Conservation (phyloP, 2,329 filamentous ascomycete species). For the Mariannaea elegans region DNA sequence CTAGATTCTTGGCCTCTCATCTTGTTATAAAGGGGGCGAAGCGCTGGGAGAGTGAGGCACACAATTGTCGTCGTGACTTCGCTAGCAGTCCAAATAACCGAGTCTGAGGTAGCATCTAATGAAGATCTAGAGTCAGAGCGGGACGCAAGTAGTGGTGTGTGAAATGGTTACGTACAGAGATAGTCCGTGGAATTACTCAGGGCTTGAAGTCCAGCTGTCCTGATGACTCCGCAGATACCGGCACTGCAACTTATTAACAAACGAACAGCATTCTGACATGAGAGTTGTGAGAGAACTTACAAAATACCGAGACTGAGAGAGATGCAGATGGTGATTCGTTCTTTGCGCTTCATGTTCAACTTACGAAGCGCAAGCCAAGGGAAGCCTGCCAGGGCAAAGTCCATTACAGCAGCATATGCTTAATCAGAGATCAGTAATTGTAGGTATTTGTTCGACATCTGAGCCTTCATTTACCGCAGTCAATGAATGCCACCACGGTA, state of each 20-base stretch:
- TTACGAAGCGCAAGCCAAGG: constrained; percentile 21
- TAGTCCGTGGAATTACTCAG: constrained; percentile 23
- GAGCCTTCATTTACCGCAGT: constrained; percentile 7
- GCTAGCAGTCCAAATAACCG: constrained; percentile 26
- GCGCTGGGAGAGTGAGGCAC: constrained; percentile 20
- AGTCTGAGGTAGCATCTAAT: constrained; percentile 22
- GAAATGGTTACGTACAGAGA: constrained; percentile 4
- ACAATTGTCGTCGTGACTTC: constrained; percentile 25
- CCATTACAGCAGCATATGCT: constrained; percentile 24
- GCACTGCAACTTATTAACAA: background rate
- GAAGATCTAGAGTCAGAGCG: background rate
- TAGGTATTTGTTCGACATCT: fast-evolving
- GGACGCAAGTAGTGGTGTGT: background rate
- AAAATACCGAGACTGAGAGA: constrained; percentile 23
- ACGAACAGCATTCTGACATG: fast-evolving
- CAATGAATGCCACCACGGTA: constrained; percentile 18
- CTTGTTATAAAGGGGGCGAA: constrained; percentile 22
- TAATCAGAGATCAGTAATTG: background rate
- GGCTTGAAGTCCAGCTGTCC: constrained; percentile 15
- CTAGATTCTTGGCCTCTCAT: constrained; percentile 24
- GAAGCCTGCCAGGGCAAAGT: constrained; percentile 20
- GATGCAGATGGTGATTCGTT: constrained; percentile 19
- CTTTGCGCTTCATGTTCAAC: constrained; percentile 28
- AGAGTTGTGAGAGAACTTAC: background rate
- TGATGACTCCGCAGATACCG: constrained; percentile 20